Conservation (phyloP, 768 basidiomycete genomes). For the Tulasnella calospora region DNA sequence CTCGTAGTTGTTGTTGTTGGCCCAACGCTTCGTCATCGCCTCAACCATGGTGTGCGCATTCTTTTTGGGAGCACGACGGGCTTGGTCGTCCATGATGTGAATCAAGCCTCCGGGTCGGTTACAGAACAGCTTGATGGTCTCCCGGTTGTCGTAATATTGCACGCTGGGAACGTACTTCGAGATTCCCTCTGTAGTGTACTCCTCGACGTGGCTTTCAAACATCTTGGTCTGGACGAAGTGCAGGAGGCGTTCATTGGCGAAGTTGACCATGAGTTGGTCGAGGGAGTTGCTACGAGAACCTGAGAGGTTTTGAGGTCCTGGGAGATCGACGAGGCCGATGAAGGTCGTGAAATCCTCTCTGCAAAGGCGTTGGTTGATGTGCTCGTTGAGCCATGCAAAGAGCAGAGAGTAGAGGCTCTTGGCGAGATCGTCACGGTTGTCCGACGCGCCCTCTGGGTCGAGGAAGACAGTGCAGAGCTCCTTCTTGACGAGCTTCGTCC, state of each 20-base stretch:
- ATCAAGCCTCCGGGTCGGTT: constrained; percentile 85
- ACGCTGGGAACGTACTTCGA: constrained; percentile 60
- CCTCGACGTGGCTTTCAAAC: constrained; percentile 75
- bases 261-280: constrained; percentile 95
- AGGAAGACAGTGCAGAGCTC: constrained; percentile 97
- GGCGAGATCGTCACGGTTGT: constrained; percentile 91
- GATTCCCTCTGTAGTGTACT: constrained; percentile 81
- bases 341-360: constrained; percentile 88
- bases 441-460: constrained; percentile 87
- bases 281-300: constrained; percentile 73
- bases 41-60: constrained; percentile 92
- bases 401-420: constrained; percentile 89
- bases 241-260: constrained; percentile 88
- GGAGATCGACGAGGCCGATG: constrained; percentile 90
- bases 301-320: constrained; percentile 81
- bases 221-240: constrained; percentile 72
- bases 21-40: constrained; percentile 91
- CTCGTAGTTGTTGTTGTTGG: constrained; percentile 89
- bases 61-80: constrained; percentile 78
- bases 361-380: constrained; percentile 92
- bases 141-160: constrained; percentile 85
- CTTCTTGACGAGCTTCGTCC: constrained; percentile 87
- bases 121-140: constrained; percentile 81
- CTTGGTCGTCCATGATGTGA: constrained; percentile 97
- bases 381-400: constrained; percentile 94